These are phyloP conservation scores for Penicillium diatomitis DNA, from an alignment of 495 filamentous ascomycete genomes.

Conservation along the genomic window DNA sequence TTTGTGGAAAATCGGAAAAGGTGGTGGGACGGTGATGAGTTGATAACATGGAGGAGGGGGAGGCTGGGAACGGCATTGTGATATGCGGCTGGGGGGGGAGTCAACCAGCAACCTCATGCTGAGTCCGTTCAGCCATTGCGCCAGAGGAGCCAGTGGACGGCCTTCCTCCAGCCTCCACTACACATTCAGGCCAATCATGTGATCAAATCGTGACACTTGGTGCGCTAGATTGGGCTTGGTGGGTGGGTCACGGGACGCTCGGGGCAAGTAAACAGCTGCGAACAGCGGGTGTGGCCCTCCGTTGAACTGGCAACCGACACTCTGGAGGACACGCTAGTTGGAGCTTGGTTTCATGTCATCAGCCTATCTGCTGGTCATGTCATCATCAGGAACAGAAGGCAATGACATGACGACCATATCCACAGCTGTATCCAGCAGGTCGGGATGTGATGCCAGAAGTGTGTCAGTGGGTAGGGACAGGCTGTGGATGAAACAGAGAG, in stretches of 20 bases:
- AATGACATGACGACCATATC: not conserved
- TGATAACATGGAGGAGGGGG: slow-evolving; percentile 32
- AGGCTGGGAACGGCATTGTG: slow-evolving; percentile 31
- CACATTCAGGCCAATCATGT: slow-evolving; percentile 10
- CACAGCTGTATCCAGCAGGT: not conserved
- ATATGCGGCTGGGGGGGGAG: slow-evolving; percentile 13
- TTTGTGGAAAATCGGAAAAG: slow-evolving; percentile 17
- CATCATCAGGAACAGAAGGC: not conserved
- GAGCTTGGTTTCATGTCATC: not conserved
- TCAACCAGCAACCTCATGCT: not conserved
- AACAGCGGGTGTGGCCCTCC: slow-evolving; percentile 5
- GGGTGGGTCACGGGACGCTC: slow-evolving; percentile 21
- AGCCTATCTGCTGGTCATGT: not conserved
- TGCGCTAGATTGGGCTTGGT: slow-evolving; percentile 22
- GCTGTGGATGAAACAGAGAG: too few relatives aligned
- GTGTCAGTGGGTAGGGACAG: too few relatives aligned
- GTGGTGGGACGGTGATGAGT: slow-evolving; percentile 12
- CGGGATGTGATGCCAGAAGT: too few relatives aligned
- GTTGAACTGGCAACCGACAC: slow-evolving; percentile 25
- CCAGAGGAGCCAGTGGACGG: not conserved
- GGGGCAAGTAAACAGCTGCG: slow-evolving; percentile 31
- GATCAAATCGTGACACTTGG: slow-evolving; percentile 3
- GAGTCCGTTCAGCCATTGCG: not conserved
- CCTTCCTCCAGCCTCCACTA: slow-evolving; percentile 24
- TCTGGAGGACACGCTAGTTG: not conserved